These are phyloP conservation scores for Acanthamoeba healyi DNA, from an alignment of 208 protist genomes.

Conservation along the genomic window DNA sequence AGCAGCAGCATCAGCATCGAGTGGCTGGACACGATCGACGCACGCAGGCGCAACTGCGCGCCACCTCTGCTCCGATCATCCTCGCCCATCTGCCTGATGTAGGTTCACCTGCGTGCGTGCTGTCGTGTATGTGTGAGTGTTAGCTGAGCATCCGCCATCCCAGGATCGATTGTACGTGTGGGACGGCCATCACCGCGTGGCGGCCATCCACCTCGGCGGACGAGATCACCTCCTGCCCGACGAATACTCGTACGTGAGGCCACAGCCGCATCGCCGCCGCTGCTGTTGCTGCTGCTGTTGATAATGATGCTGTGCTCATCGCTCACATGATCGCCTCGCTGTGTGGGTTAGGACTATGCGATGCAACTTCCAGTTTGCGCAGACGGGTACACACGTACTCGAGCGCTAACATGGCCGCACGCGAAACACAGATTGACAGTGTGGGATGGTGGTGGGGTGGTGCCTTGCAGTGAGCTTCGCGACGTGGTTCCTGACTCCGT, in stretches of 20 bases:
- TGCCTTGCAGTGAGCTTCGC: constrained; percentile 28
- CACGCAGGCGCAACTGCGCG: not conserved
- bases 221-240: constrained; percentile 56
- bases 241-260: constrained; percentile 50
- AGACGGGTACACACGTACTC: not conserved
- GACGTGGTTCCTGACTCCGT: constrained; percentile 48
- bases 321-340: not conserved
- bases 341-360: not conserved
- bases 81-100: constrained; percentile 35
- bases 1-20: not conserved
- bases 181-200: constrained; percentile 64
- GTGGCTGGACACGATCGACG: not conserved
- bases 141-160: not conserved
- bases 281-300: no score
- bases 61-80: constrained; percentile 18
- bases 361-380: constrained; percentile 55
- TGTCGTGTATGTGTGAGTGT: not conserved
- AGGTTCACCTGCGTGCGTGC: not conserved
- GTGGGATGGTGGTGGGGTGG: not conserved
- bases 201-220: constrained; percentile 44
- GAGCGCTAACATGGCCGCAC: not conserved
- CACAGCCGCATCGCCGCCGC: no score
- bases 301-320: no score
- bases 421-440: not conserved
- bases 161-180: constrained; percentile 61